Evolutionary conservation across 2,329 filamentous ascomycete genomes (phyloP), one percentile per base, ranked within the genome.

Genomic region (Penicillium sp.): DNA sequence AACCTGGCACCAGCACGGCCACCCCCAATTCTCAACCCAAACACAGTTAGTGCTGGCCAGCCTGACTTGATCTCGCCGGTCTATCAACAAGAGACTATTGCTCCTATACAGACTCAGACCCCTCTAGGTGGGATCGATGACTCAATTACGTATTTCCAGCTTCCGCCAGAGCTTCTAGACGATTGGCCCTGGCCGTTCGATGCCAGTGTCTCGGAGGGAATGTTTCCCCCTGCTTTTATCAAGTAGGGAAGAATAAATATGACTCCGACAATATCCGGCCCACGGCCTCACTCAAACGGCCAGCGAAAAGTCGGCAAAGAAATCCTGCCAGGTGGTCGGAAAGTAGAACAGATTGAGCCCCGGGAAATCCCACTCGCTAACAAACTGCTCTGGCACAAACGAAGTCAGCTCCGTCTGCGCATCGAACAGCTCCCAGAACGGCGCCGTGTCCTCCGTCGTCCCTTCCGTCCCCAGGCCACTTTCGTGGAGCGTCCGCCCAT

Each of bases 331-430:
- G 6, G 76, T 77, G 11, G 78, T 74, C 0, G 81, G 80, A 47
- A 82, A 77, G 67, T 83, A 82, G 67, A 82, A 81, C 47, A 86
- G 58, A 75, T 82, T 84, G 41, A 86, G 67, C 0, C 83, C 84
- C 0, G 84, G 84, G 63, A 86, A 86, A 62, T 85, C 83, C 84
- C 83, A 86, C 61, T 86, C 84, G n/a, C 84, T 82, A 0, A 85
- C 79, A 63, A 86, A 86, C 60, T 86, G 82, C 64, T 82, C 81
- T 0, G 84, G 84, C 0, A 84, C 78, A 71, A 85, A 86, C 8
- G 79, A 80, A 57, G 86, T 82, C 35, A 85, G 77, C 52, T 85
- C 84, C 1, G 75, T 75, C 55, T 82, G 80, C 15, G 78, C 76
- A 61, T 75, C 70, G 29, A 75, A 73, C 7, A 72, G 57, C 31